A percentile compares a stretch with the other conserved stretches of the same genome.
phyloP scores from a whole-genome alignment of 225 moss, liverwort and hornwort genomes.

The Climacium dendroides region DNA sequence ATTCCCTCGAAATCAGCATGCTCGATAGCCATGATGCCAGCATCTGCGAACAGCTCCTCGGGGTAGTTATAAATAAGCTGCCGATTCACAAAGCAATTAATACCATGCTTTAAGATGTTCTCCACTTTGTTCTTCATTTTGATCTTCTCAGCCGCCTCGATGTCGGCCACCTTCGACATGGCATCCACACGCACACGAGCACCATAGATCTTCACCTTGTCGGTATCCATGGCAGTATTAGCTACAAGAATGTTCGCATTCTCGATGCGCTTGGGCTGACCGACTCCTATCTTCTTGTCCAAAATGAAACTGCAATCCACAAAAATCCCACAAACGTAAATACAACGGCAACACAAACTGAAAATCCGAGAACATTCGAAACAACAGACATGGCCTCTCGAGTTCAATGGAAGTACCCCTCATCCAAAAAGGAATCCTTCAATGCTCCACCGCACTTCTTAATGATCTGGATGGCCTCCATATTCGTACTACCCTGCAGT shows the following conservation, averaged over 20 bases:
- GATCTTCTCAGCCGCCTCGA: constrained; percentile 84
- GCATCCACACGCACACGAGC: constrained; percentile 97
- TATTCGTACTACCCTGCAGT: constrained; percentile 68
- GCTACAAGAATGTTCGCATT: constrained; percentile 93
- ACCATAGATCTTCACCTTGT: constrained; percentile 97
- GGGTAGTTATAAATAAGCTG: constrained; percentile 97
- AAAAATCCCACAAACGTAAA: not conserved
- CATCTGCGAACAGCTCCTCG: constrained; percentile 94
- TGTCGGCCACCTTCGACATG: constrained; percentile 96
- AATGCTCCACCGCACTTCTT: constrained; percentile 94
- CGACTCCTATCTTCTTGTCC: constrained; percentile 99
- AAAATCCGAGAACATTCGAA: not conserved
- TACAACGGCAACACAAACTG: not conserved
- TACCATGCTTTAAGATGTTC: constrained; percentile 74
- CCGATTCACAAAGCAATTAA: constrained; percentile 94
- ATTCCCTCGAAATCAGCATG: constrained; percentile 99
- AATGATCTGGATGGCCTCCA: constrained; percentile 94
- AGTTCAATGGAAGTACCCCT: constrained; percentile 45
- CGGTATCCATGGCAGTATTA: constrained; percentile 97
- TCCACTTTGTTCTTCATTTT: constrained; percentile 94
- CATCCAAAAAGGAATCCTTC: constrained; percentile 90
- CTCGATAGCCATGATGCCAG: constrained; percentile 94
- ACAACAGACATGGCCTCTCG: not conserved
- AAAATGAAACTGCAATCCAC: constrained; percentile 68
- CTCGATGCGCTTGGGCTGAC: constrained; percentile 94